A percentile compares a stretch with the other conserved stretches of the same genome.
These are phyloP conservation scores for Vigna angularis DNA, from an alignment of 306 rosid species.

Conservation along the genomic window DNA sequence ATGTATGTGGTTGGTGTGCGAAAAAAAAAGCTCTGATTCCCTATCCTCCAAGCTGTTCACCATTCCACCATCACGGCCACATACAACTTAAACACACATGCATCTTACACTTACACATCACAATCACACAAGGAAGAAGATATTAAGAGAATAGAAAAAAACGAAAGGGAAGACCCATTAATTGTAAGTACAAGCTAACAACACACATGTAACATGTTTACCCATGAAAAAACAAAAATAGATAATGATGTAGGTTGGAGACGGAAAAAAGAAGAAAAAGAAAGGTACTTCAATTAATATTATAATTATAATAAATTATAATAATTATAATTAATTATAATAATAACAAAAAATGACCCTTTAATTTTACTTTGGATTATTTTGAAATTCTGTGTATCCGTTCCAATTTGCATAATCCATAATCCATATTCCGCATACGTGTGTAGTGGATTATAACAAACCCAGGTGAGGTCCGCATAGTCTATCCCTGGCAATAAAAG, in stretches of 20 bases:
- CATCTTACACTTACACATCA: background rate
- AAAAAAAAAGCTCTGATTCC: background rate
- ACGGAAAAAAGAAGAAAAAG: background rate
- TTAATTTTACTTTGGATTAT: background rate
- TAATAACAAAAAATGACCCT: background rate
- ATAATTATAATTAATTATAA: background rate
- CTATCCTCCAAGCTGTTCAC: background rate
- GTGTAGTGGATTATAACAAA: slow-evolving; percentile 23
- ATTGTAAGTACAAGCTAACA: background rate
- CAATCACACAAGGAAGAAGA: background rate
- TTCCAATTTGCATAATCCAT: slow-evolving; percentile 6
- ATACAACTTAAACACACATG: background rate
- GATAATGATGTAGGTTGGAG: background rate
- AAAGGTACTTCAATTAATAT: background rate
- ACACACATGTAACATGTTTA: background rate
- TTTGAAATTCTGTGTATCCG: slow-evolving; percentile 30
- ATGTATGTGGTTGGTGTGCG: background rate
- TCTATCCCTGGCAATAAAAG: slow-evolving; percentile 34
- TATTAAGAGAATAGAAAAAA: background rate
- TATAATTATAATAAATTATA: background rate
- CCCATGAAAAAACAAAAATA: background rate
- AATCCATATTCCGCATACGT: background rate
- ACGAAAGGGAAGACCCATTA: background rate
- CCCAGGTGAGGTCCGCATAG: background rate
- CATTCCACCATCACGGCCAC: background rate